Evolutionary conservation across 1,284 basidiomycete species (phyloP).

Genomic region (Porogramme epimiltina): DNA sequence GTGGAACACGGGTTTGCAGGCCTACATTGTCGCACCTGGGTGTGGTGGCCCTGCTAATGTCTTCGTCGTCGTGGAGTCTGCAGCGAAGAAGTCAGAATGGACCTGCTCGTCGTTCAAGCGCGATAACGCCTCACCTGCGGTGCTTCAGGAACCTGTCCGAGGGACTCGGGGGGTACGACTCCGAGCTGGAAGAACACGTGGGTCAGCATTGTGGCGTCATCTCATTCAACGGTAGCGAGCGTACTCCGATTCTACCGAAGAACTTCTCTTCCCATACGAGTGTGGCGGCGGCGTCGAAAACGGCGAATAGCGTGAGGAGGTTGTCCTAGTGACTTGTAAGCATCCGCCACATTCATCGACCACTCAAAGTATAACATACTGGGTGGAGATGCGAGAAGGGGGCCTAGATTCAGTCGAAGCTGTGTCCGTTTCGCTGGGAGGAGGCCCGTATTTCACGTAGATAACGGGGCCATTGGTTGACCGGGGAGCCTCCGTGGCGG

Average conservation of each 20-base stretch:
- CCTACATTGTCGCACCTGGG: neutral
- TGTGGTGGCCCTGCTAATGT: constrained; percentile 3
- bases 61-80: constrained; percentile 11
- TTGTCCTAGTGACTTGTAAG: constrained; percentile 4
- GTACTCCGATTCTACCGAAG: constrained; percentile 22
- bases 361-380: constrained; percentile 5
- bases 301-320: constrained; percentile 4
- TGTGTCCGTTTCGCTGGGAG: constrained; percentile 5
- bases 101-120: neutral
- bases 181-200: neutral
- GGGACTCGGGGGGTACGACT: constrained; percentile 11
- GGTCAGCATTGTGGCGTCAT: constrained; percentile 9
- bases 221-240: neutral
- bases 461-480: constrained; percentile 16
- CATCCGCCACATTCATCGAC: neutral
- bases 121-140: constrained; percentile 13
- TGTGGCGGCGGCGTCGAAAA: constrained; percentile 9
- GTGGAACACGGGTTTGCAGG: no score
- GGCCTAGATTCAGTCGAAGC: constrained; percentile 6
- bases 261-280: constrained; percentile 20
- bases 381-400: constrained; percentile 2
- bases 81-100: neutral
- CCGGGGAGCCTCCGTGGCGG: constrained; percentile 23
- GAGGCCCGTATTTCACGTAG: constrained; percentile 26
- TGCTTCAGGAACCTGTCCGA: constrained; percentile 24